These are phyloP conservation scores for Umbelopsis isabellina DNA, from an alignment of 192 early-diverging fungal genomes.

Conservation along the genomic window DNA sequence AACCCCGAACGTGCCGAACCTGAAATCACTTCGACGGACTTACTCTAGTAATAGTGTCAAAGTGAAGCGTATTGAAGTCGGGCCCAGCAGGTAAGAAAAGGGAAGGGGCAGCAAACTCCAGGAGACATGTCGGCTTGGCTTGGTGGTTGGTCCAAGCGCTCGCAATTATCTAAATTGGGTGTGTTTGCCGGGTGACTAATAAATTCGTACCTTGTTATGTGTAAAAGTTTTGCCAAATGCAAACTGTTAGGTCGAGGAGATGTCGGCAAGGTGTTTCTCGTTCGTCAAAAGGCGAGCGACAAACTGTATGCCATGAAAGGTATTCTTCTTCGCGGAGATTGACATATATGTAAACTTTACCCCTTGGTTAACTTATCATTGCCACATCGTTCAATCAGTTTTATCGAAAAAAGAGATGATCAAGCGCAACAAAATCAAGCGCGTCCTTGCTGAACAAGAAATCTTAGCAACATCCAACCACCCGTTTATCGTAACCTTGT, in stretches of 20 bases:
- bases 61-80: conserved; percentile 78
- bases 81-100: conserved; percentile 61
- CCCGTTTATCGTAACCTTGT: conserved; percentile 85
- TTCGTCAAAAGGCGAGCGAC: conserved; percentile 78
- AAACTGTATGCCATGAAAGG: conserved; percentile 96
- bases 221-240: conserved; percentile 78
- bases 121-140: background rate
- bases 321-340: conserved; percentile 17
- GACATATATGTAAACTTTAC: background rate
- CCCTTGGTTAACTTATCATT: background rate
- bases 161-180: background rate
- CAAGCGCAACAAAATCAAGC: conserved; percentile 95
- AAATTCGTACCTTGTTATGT: background rate
- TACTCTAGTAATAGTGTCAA: conserved; percentile 85
- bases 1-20: conserved; percentile 14
- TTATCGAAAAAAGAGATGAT: conserved; percentile 95
- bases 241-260: conserved; percentile 94
- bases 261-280: conserved; percentile 95
- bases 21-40: conserved; percentile 61
- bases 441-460: conserved; percentile 92
- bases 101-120: background rate
- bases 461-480: conserved; percentile 78
- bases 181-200: background rate
- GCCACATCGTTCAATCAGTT: conserved; percentile 34
- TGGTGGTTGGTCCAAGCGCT: conserved; percentile 11